Evolutionary conservation across 345 rosid genomes (phyloP), one percentile per base, ranked within the genome.

Genomic region (Excoecaria cochinchinensis): DNA sequence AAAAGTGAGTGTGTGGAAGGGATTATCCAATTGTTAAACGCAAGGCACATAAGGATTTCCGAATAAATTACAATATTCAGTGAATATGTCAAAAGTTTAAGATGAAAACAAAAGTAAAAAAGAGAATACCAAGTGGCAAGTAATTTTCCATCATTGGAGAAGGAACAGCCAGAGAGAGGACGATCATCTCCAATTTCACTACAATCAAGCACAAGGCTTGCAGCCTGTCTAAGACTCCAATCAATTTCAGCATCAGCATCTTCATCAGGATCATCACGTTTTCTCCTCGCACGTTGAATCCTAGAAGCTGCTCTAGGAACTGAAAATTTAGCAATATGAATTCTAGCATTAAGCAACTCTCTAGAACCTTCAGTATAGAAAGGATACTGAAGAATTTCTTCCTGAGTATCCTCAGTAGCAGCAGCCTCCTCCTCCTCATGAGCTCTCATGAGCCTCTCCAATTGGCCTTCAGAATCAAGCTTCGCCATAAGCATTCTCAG

Each of bases 191-290:
- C 97, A 78, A 92, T 86, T 77, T 87, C 94, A 79, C 97, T 90
- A 83, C 92, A 88, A 81, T 93, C 90, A 73, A 96, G 98, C 60
- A 70, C 85, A 84, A 90, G 82, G 76, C 72, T 82, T 80, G 80
- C 90, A 8, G 90, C 97, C 76, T 90, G 91, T 68, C 63, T 82
- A 70, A 92, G 78, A 74, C 88, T 87, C 88, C 90, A 93, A 74
- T 93, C 91, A 58, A 88, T 83, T 87, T 93, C 98, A 42, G 91
- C 95, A 75, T 90, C 95, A n/a, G 86, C 65, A 76, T 91, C 94
- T 84, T 96, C 98, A 80, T 93, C 99, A 8, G 99, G 98, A 77
- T 92, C 95, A 79, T 90, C 93, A 76, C 95, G 87, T 82, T 83
- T 89, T 70, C 99, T 84, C 76, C 70, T 75, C 3, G 87, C 89